Base-by-base conservation (phyloP, 306 rosid genomes). In the Ammopiptanthus mongolicus region DNA sequence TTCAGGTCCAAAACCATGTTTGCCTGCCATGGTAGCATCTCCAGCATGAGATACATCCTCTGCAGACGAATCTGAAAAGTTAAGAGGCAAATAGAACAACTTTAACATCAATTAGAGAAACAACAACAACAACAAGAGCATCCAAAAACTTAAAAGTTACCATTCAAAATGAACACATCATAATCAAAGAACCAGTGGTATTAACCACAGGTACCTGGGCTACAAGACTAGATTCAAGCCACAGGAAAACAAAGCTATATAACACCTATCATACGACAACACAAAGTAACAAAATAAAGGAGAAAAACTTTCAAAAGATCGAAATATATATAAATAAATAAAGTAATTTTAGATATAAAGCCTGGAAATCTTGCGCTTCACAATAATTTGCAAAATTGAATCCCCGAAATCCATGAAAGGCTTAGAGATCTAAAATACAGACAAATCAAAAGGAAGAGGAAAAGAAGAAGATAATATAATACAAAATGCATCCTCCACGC, bases 11-110 rank as follows among this genome's bases (percentile, higher is more conserved):
- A n/a, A 52, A 8, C 71, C 81, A 74, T 51, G 79, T 13, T 81
- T 82, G 12, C 19, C 69, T 23, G 58, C 86, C 81, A 57, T 22
- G 37, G 25, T 5, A n/a, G 65, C 21, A 48, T 73, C 81, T n/a
- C 65, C 64, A 2, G 65, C 56, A 14, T 72, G 65, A 22, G 80
- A 51, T 13, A 63, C 42, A 50, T 51, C 58, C 9, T 13, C 50
- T 2, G 75, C 36, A 10, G 73, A 48, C 33, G 80, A 79, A 83
- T 81, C 95, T 94, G 83, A 57, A 52, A 74, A 52, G 23, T 74
- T 14, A 11, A 73, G 3, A 3, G 39, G 50, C 6, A 53, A 52
- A 65, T 18, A 37, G 28, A 47, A 19, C 11, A 19, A 15, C 6
- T 22, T 46, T 6, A 65, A 44, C 3, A 3, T 56, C 11, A 41